Evolutionary conservation across 139 green algal genomes (phyloP), one percentile per base, ranked within the genome.

Genomic region (Desmodesmus armatus): DNA sequence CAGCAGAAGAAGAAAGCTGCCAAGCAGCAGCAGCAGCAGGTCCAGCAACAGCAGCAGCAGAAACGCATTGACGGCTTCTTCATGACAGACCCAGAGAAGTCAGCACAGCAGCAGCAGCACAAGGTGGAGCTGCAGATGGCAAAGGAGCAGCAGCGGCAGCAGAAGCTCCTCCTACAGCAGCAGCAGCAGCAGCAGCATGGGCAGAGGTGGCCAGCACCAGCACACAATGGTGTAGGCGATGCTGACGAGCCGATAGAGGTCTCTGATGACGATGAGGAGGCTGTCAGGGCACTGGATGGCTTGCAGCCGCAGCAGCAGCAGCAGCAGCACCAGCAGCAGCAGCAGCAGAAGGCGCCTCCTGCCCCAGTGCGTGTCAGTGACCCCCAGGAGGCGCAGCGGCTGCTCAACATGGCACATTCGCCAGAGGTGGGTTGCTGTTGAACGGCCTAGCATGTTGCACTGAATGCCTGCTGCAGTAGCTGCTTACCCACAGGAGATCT

Each of bases 91-190:
- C 31, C 77, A 33, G 39, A 70, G 0, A 33, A 70, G 31, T 15
- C 47, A 40, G 40, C 47, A 33, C 19, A 74, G 63, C 65, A 58
- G 23, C 35, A 63, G n/a, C 60, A 65, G 31, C 69, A 55, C 2
- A 62, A 25, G 13, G 62, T 35, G 13, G 29, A 77, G 43, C 62
- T 40, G 33, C 49, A 84, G 78, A n/a, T n/a, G n/a, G n/a, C n/a
- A n/a, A n/a, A n/a, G n/a, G n/a, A 55, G 77, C 72, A 47, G 31
- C 44, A 73, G 66, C 75, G 65, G 66, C 72, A 66, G 1, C 79
- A 27, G 17, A 65, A 55, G 19, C 44, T 71, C 19, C 43, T 47
- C 17, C 65, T 78, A 39, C 33, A 44, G n/a, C 35, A 33, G 53
- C 35, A 19, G 71, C 58, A 79, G 33, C 80, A 85, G 41, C 71